phyloP scores from a whole-genome alignment of 2,329 filamentous ascomycete species.

The Diaporthe sp. region DNA sequence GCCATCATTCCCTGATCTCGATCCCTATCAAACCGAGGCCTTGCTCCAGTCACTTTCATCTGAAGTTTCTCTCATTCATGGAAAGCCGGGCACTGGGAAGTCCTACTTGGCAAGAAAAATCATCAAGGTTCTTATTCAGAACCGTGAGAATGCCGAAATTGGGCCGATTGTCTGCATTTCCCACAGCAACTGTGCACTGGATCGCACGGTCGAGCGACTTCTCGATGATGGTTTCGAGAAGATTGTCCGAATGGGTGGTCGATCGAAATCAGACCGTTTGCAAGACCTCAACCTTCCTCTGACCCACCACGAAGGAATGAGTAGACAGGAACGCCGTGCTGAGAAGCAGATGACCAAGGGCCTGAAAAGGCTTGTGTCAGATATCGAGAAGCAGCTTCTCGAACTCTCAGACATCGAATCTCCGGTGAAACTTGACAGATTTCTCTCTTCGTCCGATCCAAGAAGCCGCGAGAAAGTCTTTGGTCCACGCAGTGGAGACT shows the following conservation, averaged over 20 bases:
- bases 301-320: neutral
- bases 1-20: slow-evolving; percentile 58
- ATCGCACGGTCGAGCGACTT: slow-evolving; percentile 72
- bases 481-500: neutral
- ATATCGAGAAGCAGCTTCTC: neutral
- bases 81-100: slow-evolving; percentile 79
- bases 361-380: slow-evolving; percentile 21
- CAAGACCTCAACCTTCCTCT: slow-evolving; percentile 60
- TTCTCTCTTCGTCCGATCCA: neutral
- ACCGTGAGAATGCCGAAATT: slow-evolving; percentile 53
- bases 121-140: slow-evolving; percentile 65
- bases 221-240: slow-evolving; percentile 59
- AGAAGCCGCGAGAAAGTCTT: neutral
- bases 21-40: slow-evolving; percentile 63
- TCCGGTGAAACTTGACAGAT: too few relatives aligned
- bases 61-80: slow-evolving; percentile 63
- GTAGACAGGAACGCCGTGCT: neutral
- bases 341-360: slow-evolving; percentile 48
- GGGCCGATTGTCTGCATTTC: slow-evolving; percentile 67
- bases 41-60: slow-evolving; percentile 65
- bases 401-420: too few relatives aligned
- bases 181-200: slow-evolving; percentile 64
- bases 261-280: slow-evolving; percentile 67
- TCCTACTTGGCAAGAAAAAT: slow-evolving; percentile 70
- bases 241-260: slow-evolving; percentile 72